phyloP scores from a whole-genome alignment of 208 protist species.

The Trypanosoma mega region DNA sequence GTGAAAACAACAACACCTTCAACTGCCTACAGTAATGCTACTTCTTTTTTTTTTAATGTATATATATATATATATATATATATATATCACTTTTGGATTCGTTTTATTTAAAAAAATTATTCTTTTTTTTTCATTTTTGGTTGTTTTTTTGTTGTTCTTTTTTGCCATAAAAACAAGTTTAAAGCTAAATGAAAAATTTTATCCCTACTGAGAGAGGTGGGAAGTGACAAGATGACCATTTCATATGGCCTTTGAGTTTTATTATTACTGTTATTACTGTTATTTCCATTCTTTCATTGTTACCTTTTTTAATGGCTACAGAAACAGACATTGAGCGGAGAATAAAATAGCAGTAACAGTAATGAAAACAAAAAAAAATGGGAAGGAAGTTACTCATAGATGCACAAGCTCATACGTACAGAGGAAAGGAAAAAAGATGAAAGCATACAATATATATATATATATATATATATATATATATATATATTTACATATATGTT shows the following conservation, averaged over 20 bases:
- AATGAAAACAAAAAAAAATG: constrained; percentile 1
- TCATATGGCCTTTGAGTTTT: no score
- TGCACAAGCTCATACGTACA: neutral
- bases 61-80: neutral
- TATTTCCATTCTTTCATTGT: no score
- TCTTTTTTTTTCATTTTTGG: no score
- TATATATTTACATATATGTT: neutral
- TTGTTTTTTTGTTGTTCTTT: no score
- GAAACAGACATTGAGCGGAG: neutral
- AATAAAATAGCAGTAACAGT: neutral
- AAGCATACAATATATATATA: neutral
- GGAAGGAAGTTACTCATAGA: neutral
- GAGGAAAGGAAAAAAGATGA: constrained; percentile 1
- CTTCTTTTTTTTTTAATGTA: constrained; percentile 10
- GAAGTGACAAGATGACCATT: no score
- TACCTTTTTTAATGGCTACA: no score
- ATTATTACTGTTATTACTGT: no score
- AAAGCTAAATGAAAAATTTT: no score
- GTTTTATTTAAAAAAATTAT: no score
- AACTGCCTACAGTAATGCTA: neutral
- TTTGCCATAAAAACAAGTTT: no score
- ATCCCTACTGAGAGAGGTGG: no score
- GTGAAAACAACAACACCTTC: neutral
- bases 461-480: neutral
- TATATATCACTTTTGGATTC: neutral